These are phyloP conservation scores for Yamadazyma dushanensis DNA, from an alignment of 1,139 yeast genomes.

Conservation along the genomic window DNA sequence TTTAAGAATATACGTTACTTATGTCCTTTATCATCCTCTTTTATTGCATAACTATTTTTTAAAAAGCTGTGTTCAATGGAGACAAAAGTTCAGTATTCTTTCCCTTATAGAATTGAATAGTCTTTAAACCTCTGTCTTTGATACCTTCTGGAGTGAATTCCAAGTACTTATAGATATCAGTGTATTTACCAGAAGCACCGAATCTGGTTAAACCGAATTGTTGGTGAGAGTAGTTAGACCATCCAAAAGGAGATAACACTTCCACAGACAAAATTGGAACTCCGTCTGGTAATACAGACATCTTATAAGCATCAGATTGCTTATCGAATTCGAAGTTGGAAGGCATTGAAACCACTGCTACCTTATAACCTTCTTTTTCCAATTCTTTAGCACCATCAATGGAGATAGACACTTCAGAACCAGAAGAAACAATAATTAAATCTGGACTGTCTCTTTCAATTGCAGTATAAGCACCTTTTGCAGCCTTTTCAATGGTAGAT, in stretches of 20 bases:
- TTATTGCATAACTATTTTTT: neutral
- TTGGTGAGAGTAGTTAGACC: constrained; percentile 94
- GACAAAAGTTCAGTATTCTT: constrained; percentile 50
- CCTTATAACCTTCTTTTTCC: constrained; percentile 48
- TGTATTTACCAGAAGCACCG: constrained; percentile 94
- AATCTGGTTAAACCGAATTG: constrained; percentile 92
- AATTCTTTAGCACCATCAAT: constrained; percentile 77
- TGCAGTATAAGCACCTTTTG: constrained; percentile 90
- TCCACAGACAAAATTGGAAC: constrained; percentile 91
- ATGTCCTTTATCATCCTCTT: neutral
- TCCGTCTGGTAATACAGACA: constrained; percentile 89
- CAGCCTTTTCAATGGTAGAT: constrained; percentile 84
- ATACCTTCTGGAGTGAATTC: constrained; percentile 92
- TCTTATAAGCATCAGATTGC: constrained; percentile 75
- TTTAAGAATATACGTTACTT: constrained; percentile 18
- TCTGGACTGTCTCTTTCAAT: constrained; percentile 62
- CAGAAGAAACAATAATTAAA: constrained; percentile 80
- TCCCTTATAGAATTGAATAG: constrained; percentile 81
- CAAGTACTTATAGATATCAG: constrained; percentile 75
- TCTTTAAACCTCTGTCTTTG: constrained; percentile 79
- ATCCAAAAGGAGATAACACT: constrained; percentile 86
- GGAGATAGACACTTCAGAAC: constrained; percentile 87
- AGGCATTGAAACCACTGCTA: constrained; percentile 85
- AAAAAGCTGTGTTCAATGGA: constrained; percentile 78
- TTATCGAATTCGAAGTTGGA: constrained; percentile 86